Evolutionary conservation across 2,329 filamentous ascomycete genomes (phyloP).

Genomic region (Pseudogymnoascus sp.): DNA sequence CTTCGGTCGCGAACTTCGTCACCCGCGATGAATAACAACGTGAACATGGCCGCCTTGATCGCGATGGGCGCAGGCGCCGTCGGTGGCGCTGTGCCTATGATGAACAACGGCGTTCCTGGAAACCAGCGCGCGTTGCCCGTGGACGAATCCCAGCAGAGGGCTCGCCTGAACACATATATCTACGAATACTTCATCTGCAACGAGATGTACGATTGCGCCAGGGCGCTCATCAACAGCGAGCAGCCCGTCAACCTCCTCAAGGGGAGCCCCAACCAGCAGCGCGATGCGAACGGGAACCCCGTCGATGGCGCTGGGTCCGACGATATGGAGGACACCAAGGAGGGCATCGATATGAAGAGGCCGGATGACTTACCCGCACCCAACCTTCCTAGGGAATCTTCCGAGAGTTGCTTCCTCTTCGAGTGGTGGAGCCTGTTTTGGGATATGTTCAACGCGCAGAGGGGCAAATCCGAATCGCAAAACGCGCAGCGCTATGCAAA

Average conservation of each 20-base stretch:
- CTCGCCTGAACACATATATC: conserved; percentile 75
- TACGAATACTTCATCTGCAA: conserved; percentile 89
- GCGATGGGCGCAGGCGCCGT: conserved; percentile 59
- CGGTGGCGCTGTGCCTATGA: conserved; percentile 57
- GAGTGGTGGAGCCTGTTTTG: conserved; percentile 98
- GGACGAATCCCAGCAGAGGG: conserved; percentile 37
- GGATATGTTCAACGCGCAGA: conserved; percentile 86
- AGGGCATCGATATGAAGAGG: conserved; percentile 66
- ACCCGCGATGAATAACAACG: conserved; percentile 29
- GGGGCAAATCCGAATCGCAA: conserved; percentile 55
- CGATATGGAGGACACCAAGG: conserved; percentile 73
- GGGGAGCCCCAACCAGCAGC: conserved; percentile 61
- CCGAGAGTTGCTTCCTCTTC: conserved; percentile 78
- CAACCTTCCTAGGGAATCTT: conserved; percentile 56
- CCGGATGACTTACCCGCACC: conserved; percentile 75
- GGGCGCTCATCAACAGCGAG: conserved; percentile 61
- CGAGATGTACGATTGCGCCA: conserved; percentile 76
- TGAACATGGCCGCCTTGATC: conserved; percentile 58
- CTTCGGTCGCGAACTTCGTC: conserved; percentile 9
- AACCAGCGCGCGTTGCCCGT: conserved; percentile 29
- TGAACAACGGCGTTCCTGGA: conserved; percentile 48
- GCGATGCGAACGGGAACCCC: conserved; percentile 60
- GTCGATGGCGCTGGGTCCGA: conserved; percentile 64
- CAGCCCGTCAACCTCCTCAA: conserved; percentile 61
- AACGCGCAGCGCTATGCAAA: conserved; percentile 69